A percentile compares a stretch with the other conserved stretches of the same genome.
Conservation (phyloP, 768 basidiomycete genomes). For the Termitomyces heimii region DNA sequence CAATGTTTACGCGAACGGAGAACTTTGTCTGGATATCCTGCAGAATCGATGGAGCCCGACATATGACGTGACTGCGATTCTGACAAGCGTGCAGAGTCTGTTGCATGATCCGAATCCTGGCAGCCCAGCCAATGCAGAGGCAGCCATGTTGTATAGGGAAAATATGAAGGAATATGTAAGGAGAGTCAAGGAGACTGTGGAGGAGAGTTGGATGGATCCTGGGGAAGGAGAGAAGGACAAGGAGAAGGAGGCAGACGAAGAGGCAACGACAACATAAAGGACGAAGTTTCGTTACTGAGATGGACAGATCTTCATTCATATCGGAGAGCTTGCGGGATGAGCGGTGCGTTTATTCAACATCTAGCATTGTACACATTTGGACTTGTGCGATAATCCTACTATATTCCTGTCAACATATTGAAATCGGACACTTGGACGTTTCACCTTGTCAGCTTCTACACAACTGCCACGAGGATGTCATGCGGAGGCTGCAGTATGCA, state of each 20-base stretch:
- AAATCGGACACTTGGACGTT: background rate
- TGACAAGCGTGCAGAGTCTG: slow-evolving; percentile 93
- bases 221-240: slow-evolving; percentile 45
- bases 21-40: slow-evolving; percentile 96
- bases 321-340: background rate
- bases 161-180: slow-evolving; percentile 99
- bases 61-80: slow-evolving; percentile 97
- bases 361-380: slow-evolving; percentile 1
- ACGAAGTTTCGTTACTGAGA: background rate
- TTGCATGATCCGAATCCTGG: slow-evolving; percentile 98
- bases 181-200: slow-evolving; percentile 88
- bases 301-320: background rate
- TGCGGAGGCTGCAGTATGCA: background rate
- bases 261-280: background rate
- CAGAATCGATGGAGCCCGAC: slow-evolving; percentile 99
- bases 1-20: slow-evolving; percentile 97
- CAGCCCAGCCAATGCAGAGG: slow-evolving; percentile 97
- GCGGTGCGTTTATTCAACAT: background rate
- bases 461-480: background rate
- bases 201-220: slow-evolving; percentile 93
- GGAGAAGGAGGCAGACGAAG: background rate
- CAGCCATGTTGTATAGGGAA: slow-evolving; percentile 92
- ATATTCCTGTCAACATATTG: background rate
- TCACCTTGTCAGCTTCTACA: background rate
- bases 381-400: slow-evolving; percentile 1